These are phyloP conservation scores for Diaporthe aspalathi DNA, from an alignment of 2,329 filamentous ascomycete species.

Conservation along the genomic window DNA sequence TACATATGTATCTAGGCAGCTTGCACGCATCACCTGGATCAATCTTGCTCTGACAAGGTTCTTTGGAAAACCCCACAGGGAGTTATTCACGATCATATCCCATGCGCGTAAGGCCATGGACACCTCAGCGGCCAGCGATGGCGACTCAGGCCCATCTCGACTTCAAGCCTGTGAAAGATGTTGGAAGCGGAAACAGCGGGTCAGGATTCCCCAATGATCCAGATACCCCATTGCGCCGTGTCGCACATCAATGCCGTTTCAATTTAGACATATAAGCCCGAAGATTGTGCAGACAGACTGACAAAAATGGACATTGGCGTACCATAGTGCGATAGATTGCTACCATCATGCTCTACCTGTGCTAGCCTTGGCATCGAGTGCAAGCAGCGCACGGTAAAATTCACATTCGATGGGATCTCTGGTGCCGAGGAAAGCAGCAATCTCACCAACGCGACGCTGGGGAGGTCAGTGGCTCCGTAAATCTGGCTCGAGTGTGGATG, in stretches of 20 bases:
- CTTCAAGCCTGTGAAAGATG: conserved; percentile 3
- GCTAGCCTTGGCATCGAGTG: background rate
- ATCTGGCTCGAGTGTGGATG: background rate
- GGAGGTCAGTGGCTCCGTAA: background rate
- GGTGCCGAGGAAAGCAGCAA: background rate
- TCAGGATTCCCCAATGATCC: too few species aligned
- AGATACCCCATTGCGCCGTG: too few species aligned
- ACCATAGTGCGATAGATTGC: background rate
- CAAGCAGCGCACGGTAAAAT: background rate
- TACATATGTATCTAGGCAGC: too few species aligned
- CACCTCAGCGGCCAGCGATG: background rate
- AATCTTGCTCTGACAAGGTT: too few species aligned
- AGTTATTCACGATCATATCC: too few species aligned
- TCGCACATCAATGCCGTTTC: too few species aligned
- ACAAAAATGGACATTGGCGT: too few species aligned
- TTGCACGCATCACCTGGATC: too few species aligned
- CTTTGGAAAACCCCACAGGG: too few species aligned
- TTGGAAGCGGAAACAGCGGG: conserved; percentile 18
- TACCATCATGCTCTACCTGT: conserved; percentile 10
- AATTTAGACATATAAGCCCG: too few species aligned
- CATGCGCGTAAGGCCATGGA: too few species aligned
- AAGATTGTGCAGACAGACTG: too few species aligned
- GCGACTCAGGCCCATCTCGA: background rate
- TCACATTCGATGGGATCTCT: background rate
- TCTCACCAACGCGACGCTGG: background rate